Evolutionary conservation across 306 rosid genomes (phyloP).

Genomic region (Casuarina cunninghamiana): DNA sequence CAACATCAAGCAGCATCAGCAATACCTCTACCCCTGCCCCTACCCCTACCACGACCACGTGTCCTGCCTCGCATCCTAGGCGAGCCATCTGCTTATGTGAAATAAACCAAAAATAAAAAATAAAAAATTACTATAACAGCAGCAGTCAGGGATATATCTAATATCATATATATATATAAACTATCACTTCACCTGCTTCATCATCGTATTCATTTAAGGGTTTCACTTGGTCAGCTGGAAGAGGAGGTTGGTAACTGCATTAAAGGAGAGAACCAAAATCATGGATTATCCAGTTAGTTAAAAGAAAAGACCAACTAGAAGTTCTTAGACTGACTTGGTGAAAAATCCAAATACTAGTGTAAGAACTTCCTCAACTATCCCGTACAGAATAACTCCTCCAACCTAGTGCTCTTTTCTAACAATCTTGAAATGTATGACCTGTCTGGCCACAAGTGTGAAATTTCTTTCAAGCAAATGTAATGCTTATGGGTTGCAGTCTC

Average conservation of each 20-base stretch:
- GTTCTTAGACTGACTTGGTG: not conserved
- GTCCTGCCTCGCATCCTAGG: slow-evolving; percentile 69
- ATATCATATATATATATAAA: not conserved
- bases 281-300: not conserved
- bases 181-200: slow-evolving; percentile 60
- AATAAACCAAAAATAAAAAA: slow-evolving; percentile 1
- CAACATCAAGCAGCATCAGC: not conserved
- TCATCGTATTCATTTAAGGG: slow-evolving; percentile 73
- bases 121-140: slow-evolving; percentile 4
- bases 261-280: slow-evolving; percentile 13
- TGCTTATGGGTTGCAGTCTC: not conserved
- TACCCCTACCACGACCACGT: slow-evolving; percentile 56
- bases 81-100: slow-evolving; percentile 57
- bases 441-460: not conserved
- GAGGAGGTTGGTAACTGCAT: slow-evolving; percentile 79
- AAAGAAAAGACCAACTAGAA: not conserved
- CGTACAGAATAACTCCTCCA: not conserved
- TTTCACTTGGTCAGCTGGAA: slow-evolving; percentile 80
- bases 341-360: not conserved
- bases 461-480: not conserved
- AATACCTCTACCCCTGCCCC: slow-evolving; percentile 61
- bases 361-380: not conserved
- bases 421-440: not conserved
- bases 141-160: slow-evolving; percentile 4
- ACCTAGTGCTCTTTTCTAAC: not conserved